phyloP scores from a whole-genome alignment of 441 rosid genomes.

The Erodium moschatum region DNA sequence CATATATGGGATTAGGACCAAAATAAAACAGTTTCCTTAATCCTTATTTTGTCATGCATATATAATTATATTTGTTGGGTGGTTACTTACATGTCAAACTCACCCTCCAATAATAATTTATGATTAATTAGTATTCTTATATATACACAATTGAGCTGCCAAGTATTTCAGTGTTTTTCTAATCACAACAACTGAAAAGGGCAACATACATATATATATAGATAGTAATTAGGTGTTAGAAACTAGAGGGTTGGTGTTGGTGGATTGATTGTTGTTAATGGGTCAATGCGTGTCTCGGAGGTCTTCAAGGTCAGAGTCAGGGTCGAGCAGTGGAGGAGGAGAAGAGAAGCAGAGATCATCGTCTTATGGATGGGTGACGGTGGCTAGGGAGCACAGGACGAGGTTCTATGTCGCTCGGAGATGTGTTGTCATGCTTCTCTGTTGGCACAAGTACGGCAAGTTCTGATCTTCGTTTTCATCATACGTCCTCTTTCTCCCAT shows the following conservation, averaged over 20 bases:
- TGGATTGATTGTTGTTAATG: conserved; percentile 19
- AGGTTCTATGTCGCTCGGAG: conserved; percentile 43
- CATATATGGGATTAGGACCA: too few relatives aligned
- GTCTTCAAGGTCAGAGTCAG: background rate
- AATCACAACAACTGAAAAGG: background rate
- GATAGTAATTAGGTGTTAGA: too few relatives aligned
- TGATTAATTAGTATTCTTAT: too few relatives aligned
- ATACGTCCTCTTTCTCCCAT: too few relatives aligned
- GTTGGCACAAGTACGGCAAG: conserved; percentile 55
- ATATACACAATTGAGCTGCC: too few relatives aligned
- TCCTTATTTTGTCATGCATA: too few relatives aligned
- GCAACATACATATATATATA: background rate
- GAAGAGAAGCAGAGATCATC: conserved; percentile 1
- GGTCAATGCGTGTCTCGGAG: conserved; percentile 37
- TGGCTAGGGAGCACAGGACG: conserved; percentile 38
- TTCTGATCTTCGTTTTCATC: background rate
- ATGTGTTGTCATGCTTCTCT: conserved; percentile 44
- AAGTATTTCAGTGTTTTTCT: background rate
- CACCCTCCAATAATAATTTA: too few relatives aligned
- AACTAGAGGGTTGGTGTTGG: background rate
- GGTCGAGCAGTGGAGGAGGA: background rate
- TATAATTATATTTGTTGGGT: too few relatives aligned
- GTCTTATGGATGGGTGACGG: conserved; percentile 26
- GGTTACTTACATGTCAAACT: too few relatives aligned
- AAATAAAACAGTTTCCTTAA: too few relatives aligned